A percentile compares a stretch with the other conserved stretches of the same genome.
These are phyloP conservation scores for Salvia splendens DNA, from an alignment of 257 asterid species.

Conservation along the genomic window DNA sequence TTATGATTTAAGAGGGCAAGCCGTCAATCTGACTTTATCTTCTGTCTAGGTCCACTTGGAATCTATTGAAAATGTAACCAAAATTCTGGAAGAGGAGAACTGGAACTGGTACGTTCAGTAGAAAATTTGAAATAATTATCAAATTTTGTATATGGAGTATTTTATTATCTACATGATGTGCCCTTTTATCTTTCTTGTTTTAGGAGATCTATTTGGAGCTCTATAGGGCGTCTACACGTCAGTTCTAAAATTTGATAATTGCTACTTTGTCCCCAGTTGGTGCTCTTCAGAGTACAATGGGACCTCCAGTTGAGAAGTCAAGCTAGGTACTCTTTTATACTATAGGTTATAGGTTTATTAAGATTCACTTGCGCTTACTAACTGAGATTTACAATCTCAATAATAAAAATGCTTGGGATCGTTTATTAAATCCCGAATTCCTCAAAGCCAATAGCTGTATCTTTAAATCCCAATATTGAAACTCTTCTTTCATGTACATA, in stretches of 20 bases:
- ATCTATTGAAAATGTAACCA: too few relatives aligned
- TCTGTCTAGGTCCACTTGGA: too few relatives aligned
- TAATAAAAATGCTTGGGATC: too few relatives aligned
- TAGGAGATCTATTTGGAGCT: conserved; percentile 97
- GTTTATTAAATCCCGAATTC: conserved; percentile 57
- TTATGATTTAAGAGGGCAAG: too few relatives aligned
- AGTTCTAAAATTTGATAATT: conserved; percentile 80
- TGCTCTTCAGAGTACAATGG: conserved; percentile 91
- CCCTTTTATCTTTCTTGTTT: conserved; percentile 20
- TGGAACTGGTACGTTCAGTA: too few relatives aligned
- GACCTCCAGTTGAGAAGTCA: conserved; percentile 89
- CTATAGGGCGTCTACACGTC: conserved; percentile 81
- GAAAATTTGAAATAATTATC: too few relatives aligned
- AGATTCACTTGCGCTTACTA: too few relatives aligned
- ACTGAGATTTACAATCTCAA: too few relatives aligned
- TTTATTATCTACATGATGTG: neutral
- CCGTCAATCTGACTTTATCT: too few relatives aligned
- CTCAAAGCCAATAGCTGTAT: neutral
- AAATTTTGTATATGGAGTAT: neutral
- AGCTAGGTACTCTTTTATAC: conserved; percentile 31
- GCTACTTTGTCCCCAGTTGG: conserved; percentile 82
- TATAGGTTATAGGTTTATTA: too few relatives aligned
- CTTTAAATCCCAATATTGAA: neutral
- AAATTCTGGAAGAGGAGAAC: too few relatives aligned
- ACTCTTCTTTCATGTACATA: conserved; percentile 17